Conservation (phyloP, 441 rosid species). For the Corymbia citriodora region DNA sequence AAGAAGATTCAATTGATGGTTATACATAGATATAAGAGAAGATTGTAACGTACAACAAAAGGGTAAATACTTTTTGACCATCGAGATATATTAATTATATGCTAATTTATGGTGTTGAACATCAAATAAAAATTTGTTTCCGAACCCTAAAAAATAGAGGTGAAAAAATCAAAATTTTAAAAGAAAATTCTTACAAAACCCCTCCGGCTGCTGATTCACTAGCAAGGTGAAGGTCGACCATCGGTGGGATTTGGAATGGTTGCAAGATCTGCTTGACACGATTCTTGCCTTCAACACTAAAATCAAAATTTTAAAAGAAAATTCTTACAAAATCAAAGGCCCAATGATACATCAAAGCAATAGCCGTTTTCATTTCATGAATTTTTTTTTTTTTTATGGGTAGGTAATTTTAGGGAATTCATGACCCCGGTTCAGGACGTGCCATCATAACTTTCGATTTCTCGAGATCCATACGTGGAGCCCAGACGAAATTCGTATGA, state of each 20-base stretch:
- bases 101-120: no score
- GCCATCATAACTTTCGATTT: neutral
- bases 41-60: neutral
- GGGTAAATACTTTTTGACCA: neutral
- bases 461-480: neutral
- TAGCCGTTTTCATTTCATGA: neutral
- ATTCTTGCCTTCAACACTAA: neutral
- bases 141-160: neutral
- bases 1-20: neutral
- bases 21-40: neutral
- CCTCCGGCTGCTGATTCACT: neutral
- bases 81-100: no score
- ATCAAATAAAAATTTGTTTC: no score
- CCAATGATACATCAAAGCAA: neutral
- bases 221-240: accelerated
- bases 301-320: no score
- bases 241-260: neutral
- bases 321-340: no score
- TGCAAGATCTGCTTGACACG: neutral
- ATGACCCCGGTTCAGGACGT: neutral
- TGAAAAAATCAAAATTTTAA: neutral
- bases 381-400: neutral
- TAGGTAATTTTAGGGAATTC: neutral
- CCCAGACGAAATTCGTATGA: neutral
- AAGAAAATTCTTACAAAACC: neutral